Base-by-base conservation (phyloP, 164 flowering plant genomes). In the Protea cynaroides region DNA sequence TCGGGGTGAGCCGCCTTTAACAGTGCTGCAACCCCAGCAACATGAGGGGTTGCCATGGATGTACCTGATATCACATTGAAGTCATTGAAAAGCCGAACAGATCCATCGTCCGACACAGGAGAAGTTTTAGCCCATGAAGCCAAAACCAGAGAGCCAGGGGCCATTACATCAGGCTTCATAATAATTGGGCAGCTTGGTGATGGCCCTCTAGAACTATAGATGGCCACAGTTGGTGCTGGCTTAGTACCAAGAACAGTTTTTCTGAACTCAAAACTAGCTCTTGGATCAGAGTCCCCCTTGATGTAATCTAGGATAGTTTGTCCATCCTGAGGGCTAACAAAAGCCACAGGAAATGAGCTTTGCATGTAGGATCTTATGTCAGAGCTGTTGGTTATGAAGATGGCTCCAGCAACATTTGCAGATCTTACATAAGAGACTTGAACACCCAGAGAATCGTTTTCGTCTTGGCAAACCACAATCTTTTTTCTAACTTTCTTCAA, bases 21-120 rank as follows among this genome's bases (percentile, higher is more conserved):
- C 15, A 89, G 76, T 7, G 92, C 90, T 0, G 79, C 92, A 13
- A 84, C 70, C 0, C 96, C 96, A 0, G 86, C 70, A 14, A 74
- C 86, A 52, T 85, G 90, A 1, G 96, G 93, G 64, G 86, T 82
- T 0, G 96, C 51, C 93, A 87, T 85, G 56, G 92, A 89, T 25
- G 92, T 87, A 7, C 96, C 92, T 0, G 88, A 84, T 18, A 79
- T 1, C 7, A 89, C n/a, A 60, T 81, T 80, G 76, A 78, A 88
- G 46, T 77, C 58, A 25, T 71, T 75, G 29, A 19, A 82, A n/a
- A 80, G 12, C 0, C 19, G 17, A 36, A 44, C 44, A 0, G 73
- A 65, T 11, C 58, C 47, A 7, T 64, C 23, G 0, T 3, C 49
- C 0, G 56, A 54, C 1, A 70, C 82, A 0, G 80, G 24, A 15